phyloP scores from a whole-genome alignment of 257 asterid genomes.

The Salvia splendens region DNA sequence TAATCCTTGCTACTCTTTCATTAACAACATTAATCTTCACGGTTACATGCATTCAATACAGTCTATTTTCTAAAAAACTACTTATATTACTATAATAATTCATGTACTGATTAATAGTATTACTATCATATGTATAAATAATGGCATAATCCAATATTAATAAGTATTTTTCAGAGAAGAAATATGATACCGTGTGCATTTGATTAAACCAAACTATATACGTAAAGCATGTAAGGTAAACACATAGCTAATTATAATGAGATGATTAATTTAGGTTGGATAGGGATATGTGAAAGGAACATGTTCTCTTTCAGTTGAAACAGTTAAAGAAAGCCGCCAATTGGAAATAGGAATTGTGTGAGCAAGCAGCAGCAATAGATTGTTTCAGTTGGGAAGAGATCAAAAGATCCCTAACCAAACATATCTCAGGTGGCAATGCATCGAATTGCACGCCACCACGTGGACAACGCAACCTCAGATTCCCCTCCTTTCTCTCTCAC shows the following conservation, averaged over 20 bases:
- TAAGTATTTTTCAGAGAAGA: too few species aligned
- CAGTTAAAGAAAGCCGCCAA: slow-evolving; percentile 45
- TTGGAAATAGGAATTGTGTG: slow-evolving; percentile 21
- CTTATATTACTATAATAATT: too few species aligned
- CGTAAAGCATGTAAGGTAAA: too few species aligned
- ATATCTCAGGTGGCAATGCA: slow-evolving; percentile 40
- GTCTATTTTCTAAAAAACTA: background rate
- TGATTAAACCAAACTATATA: too few species aligned
- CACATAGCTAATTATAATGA: too few species aligned
- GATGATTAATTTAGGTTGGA: too few species aligned
- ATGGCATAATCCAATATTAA: too few species aligned
- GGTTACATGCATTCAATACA: background rate
- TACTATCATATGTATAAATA: too few species aligned
- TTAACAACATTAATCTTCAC: background rate
- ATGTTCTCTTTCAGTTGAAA: slow-evolving; percentile 29
- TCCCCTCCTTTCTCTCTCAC: slow-evolving; percentile 35
- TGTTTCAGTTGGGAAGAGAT: slow-evolving; percentile 16
- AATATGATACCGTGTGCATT: too few species aligned
- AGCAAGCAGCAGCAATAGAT: slow-evolving; percentile 1
- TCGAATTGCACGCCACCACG: slow-evolving; percentile 59
- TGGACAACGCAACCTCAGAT: slow-evolving; percentile 54
- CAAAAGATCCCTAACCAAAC: slow-evolving; percentile 39
- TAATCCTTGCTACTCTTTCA: background rate
- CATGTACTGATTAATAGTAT: too few species aligned
- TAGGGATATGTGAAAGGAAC: slow-evolving; percentile 42